A percentile compares a stretch with the other conserved stretches of the same genome.
phyloP scores from a whole-genome alignment of 371 early-diverging fungal genomes.

The Actinomucor elegans region DNA sequence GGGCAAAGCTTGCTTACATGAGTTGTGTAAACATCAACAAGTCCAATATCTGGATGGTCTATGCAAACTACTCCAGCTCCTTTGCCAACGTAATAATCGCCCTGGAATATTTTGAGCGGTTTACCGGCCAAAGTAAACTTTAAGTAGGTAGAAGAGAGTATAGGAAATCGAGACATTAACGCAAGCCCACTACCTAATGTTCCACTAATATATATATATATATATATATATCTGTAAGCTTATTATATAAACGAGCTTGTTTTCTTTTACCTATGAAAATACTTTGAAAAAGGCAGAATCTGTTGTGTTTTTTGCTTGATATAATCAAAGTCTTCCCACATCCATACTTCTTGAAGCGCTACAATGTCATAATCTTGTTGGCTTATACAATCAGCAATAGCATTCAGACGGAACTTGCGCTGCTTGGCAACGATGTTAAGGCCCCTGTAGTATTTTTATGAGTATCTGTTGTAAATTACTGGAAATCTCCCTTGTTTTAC shows the following conservation, averaged over 20 bases:
- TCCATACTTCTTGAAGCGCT: conserved; percentile 66
- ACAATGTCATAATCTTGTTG: conserved; percentile 52
- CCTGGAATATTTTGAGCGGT: conserved; percentile 56
- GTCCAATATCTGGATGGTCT: conserved; percentile 56
- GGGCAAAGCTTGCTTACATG: conserved; percentile 45
- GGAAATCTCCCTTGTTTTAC: no score
- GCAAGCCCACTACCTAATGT: conserved; percentile 61
- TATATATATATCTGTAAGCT: background rate
- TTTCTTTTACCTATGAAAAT: conserved; percentile 52
- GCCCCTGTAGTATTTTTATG: conserved; percentile 41
- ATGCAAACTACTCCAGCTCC: conserved; percentile 53
- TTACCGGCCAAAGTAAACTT: conserved; percentile 58
- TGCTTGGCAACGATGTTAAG: conserved; percentile 52
- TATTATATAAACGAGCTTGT: background rate
- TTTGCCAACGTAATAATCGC: conserved; percentile 68
- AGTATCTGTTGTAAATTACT: no score
- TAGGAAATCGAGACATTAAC: conserved; percentile 52
- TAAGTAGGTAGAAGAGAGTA: conserved; percentile 43
- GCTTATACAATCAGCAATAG: conserved; percentile 55
- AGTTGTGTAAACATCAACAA: conserved; percentile 62
- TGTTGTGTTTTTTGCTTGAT: conserved; percentile 30
- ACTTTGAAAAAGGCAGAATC: conserved; percentile 44
- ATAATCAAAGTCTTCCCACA: conserved; percentile 50
- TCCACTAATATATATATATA: conserved; percentile 37
- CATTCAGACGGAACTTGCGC: conserved; percentile 45